Percentiles rank a stretch among this genome's conserved stretches.
These are phyloP conservation scores for Jasminum sambac DNA, from an alignment of 257 asterid species.

Conservation along the genomic window DNA sequence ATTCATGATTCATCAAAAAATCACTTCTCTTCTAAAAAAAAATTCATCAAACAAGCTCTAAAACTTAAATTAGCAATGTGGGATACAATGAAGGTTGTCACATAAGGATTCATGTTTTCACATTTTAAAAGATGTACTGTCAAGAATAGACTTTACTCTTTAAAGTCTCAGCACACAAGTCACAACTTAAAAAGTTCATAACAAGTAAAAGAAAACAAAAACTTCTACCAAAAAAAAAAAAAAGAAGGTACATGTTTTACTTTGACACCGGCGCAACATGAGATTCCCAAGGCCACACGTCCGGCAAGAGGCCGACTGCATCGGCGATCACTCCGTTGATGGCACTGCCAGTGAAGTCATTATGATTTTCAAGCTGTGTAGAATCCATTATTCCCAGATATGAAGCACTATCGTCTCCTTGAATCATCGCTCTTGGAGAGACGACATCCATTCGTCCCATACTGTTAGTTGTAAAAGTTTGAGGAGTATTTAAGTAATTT, in stretches of 20 bases:
- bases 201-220: background rate
- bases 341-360: constrained; percentile 34
- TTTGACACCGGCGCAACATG: constrained; percentile 47
- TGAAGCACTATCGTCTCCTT: constrained; percentile 39
- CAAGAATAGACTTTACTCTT: background rate
- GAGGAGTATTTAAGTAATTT: constrained; percentile 61
- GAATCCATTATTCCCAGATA: constrained; percentile 38
- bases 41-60: no score
- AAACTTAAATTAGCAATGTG: no score
- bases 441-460: constrained; percentile 37
- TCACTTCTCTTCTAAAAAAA: no score
- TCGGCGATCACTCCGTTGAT: constrained; percentile 41
- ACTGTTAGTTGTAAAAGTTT: constrained; percentile 36
- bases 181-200: background rate
- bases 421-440: constrained; percentile 39
- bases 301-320: constrained; percentile 38
- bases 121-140: background rate
- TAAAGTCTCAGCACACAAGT: background rate
- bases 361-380: constrained; percentile 30
- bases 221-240: constrained; percentile 3
- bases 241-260: constrained; percentile 25
- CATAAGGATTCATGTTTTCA: background rate
- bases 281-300: constrained; percentile 67
- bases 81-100: no score
- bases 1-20: no score